Conservation (phyloP, 108 stramenopile genomes). For the Skeletonema grethae region DNA sequence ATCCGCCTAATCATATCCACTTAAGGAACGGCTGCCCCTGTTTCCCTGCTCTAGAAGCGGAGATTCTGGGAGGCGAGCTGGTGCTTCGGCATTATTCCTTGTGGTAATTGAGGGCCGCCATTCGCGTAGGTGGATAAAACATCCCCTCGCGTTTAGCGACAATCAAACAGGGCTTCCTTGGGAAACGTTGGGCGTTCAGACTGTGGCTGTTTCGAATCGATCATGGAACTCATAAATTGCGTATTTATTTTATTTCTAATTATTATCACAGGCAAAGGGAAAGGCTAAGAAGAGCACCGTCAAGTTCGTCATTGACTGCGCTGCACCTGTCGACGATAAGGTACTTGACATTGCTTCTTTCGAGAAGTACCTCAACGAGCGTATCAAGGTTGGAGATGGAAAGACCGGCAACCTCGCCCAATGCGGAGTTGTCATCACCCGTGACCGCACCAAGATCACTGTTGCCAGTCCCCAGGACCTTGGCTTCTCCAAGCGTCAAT, state of each 20-base stretch:
- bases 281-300: slow-evolving; percentile 88
- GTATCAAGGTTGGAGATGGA: slow-evolving; percentile 91
- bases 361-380: slow-evolving; percentile 98
- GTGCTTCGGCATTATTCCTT: slow-evolving; percentile 54
- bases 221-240: background rate
- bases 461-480: slow-evolving; percentile 89
- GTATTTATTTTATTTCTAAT: background rate
- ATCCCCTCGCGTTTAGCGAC: slow-evolving; percentile 22
- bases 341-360: slow-evolving; percentile 97
- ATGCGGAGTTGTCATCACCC: slow-evolving; percentile 82
- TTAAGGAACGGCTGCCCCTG: slow-evolving; percentile 54
- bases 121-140: slow-evolving; percentile 5
- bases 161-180: slow-evolving; percentile 13
- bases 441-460: slow-evolving; percentile 92
- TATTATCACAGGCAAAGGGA: slow-evolving; percentile 65
- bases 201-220: background rate
- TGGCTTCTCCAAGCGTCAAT: slow-evolving; percentile 95
- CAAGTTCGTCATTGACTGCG: slow-evolving; percentile 98
- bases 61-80: slow-evolving; percentile 47
- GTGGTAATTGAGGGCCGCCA: slow-evolving; percentile 48
- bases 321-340: slow-evolving; percentile 96
- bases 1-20: slow-evolving; percentile 59
- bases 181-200: background rate
- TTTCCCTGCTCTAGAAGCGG: slow-evolving; percentile 3
- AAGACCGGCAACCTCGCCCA: slow-evolving; percentile 77